Percentiles rank a stretch among this genome's conserved stretches.
phyloP scores from a whole-genome alignment of 1,139 yeast genomes.

The Kluyveromyces sp. region DNA sequence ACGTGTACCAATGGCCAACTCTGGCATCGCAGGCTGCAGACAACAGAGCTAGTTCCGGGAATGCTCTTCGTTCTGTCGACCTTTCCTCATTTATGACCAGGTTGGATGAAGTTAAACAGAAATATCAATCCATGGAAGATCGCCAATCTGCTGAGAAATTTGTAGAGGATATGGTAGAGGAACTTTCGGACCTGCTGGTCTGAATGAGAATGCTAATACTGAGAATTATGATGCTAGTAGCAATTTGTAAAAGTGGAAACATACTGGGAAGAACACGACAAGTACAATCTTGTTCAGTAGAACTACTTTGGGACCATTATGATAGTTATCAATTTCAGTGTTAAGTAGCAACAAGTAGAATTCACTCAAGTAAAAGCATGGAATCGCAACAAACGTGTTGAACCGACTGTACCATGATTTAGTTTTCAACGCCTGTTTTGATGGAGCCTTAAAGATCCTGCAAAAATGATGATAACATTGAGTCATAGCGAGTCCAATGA shows the following conservation, averaged over 20 bases:
- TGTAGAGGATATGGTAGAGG: conserved; percentile 26
- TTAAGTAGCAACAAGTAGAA: conserved; percentile 47
- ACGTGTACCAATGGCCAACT: conserved; percentile 26
- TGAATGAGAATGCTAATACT: conserved; percentile 10
- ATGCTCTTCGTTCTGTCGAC: conserved; percentile 6
- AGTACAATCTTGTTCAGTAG: conserved; percentile 22
- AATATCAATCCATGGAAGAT: conserved; percentile 13
- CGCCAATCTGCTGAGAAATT: conserved; percentile 18
- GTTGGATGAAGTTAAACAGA: conserved; percentile 21
- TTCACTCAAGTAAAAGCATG: conserved; percentile 43
- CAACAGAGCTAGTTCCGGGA: not conserved
- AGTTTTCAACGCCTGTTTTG: conserved; percentile 32
- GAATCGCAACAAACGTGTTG: conserved; percentile 40
- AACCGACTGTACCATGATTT: conserved; percentile 33
- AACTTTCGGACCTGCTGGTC: conserved; percentile 18
- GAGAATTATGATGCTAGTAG: conserved; percentile 7
- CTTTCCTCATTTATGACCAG: conserved; percentile 15
- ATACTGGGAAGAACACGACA: conserved; percentile 30
- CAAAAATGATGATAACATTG: conserved; percentile 27
- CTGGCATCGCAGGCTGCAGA: conserved; percentile 3
- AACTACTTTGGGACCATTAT: conserved; percentile 20
- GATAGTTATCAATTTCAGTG: conserved; percentile 39
- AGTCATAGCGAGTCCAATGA: conserved; percentile 23
- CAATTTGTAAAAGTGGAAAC: conserved; percentile 26
- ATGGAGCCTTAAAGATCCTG: conserved; percentile 22